A percentile compares a stretch with the other conserved stretches of the same genome.
Conservation (phyloP, 2,329 filamentous ascomycete species). For the Talaromyces sp. region DNA sequence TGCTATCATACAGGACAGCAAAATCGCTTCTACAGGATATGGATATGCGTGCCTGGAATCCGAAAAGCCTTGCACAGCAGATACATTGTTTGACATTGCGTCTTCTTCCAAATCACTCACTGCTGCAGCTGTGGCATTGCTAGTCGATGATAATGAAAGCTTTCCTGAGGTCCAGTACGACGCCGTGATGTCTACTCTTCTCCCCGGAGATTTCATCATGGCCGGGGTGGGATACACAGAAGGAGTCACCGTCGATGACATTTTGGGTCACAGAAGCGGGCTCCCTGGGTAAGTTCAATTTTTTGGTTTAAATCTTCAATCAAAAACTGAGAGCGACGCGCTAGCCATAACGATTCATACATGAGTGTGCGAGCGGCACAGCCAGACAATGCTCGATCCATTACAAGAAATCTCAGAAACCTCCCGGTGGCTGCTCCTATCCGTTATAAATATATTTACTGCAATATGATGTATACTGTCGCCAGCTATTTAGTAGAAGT, state of each 20-base stretch:
- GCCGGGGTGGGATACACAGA: constrained; percentile 41
- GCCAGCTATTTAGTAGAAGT: constrained; percentile 44
- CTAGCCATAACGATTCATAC: constrained; percentile 29
- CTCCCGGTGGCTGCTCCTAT: constrained; percentile 41
- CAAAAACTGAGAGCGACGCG: constrained; percentile 10
- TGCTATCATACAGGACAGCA: constrained; percentile 11
- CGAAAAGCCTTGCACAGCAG: constrained; percentile 14
- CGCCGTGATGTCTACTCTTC: constrained; percentile 42
- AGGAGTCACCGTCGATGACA: constrained; percentile 50
- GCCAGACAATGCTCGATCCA: constrained; percentile 27
- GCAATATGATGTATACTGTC: constrained; percentile 46
- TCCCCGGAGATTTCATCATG: constrained; percentile 50
- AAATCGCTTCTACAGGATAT: constrained; percentile 11
- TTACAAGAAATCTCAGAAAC: constrained; percentile 41
- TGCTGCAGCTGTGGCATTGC: constrained; percentile 27
- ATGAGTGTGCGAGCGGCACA: constrained; percentile 23
- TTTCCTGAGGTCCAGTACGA: constrained; percentile 40
- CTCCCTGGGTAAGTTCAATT: constrained; percentile 38
- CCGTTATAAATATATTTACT: constrained; percentile 44
- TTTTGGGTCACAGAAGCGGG: constrained; percentile 49
- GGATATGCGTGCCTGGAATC: constrained; percentile 15
- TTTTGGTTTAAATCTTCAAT: background rate
- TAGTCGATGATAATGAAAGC: constrained; percentile 36
- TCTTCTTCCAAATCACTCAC: constrained; percentile 21
- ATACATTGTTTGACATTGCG: constrained; percentile 21